phyloP scores from a whole-genome alignment of 164 flowering plant genomes.

The Nymphaea colorata region DNA sequence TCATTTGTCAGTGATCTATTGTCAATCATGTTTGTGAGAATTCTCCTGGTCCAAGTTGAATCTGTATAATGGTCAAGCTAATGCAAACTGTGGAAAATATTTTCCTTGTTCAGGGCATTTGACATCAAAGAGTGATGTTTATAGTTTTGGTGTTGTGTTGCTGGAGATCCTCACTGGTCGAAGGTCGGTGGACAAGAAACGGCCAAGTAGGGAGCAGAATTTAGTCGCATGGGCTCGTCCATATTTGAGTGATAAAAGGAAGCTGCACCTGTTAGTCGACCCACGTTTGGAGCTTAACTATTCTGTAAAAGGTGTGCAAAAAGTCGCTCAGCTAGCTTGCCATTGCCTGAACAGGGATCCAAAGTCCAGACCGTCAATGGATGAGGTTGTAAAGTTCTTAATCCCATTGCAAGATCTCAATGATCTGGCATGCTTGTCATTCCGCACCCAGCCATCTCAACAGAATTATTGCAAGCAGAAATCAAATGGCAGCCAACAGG shows the following conservation, averaged over 20 bases:
- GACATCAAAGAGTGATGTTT: conserved; percentile 41
- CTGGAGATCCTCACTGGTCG: conserved; percentile 45
- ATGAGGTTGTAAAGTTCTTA: conserved; percentile 36
- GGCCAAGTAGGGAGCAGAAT: conserved; percentile 48
- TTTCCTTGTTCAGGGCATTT: conserved; percentile 26
- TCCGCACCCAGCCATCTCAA: conserved; percentile 18
- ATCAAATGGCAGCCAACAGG: conserved; percentile 37
- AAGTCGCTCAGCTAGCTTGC: conserved; percentile 37
- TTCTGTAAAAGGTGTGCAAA: conserved; percentile 43
- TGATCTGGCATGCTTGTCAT: conserved; percentile 65
- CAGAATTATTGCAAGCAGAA: conserved; percentile 49
- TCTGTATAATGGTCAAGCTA: background rate
- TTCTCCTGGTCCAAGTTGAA: background rate
- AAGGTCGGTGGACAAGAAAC: conserved; percentile 47
- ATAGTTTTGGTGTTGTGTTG: conserved; percentile 45
- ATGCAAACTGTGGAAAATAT: background rate
- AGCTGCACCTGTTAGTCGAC: conserved; percentile 33
- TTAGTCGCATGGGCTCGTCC: conserved; percentile 51
- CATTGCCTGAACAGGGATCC: conserved; percentile 47
- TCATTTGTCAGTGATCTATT: too few relatives aligned
- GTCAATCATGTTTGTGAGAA: background rate
- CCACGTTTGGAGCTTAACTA: conserved; percentile 49
- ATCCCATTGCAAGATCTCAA: conserved; percentile 33
- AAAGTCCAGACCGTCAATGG: conserved; percentile 40
- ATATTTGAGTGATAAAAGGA: conserved; percentile 29